Evolutionary conservation across 2,329 filamentous ascomycete species (phyloP).

Genomic region (Aureobasidium sp.): DNA sequence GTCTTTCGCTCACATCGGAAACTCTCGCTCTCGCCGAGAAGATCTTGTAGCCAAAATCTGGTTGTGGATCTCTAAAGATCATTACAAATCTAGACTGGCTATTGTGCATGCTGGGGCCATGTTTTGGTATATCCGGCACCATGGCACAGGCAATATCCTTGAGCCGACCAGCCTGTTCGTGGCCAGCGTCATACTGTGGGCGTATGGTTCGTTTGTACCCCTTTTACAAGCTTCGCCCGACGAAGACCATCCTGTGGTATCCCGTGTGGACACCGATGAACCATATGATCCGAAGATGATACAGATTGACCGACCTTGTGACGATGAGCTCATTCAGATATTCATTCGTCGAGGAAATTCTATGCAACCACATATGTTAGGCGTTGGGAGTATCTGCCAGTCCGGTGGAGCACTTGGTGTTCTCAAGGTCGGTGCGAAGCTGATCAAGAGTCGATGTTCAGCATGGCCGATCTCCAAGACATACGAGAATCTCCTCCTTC

Average conservation of each 20-base stretch:
- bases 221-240: conserved; percentile 13
- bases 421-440: conserved; percentile 26
- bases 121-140: conserved; percentile 25
- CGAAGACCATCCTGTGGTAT: background rate
- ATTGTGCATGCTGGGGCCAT: conserved; percentile 25
- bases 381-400: conserved; percentile 25
- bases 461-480: conserved; percentile 17
- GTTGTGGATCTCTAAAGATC: conserved; percentile 24
- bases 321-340: conserved; percentile 29
- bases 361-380: conserved; percentile 27
- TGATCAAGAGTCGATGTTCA: conserved; percentile 23
- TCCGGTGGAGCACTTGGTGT: conserved; percentile 21
- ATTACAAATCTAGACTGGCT: conserved; percentile 24
- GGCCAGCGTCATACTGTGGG: conserved; percentile 22
- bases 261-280: conserved; percentile 10
- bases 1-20: conserved; percentile 1
- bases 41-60: conserved; percentile 22
- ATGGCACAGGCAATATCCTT: conserved; percentile 21
- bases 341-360: conserved; percentile 26
- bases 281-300: conserved; percentile 25
- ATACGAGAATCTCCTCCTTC: conserved; percentile 11
- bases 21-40: conserved; percentile 10
- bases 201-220: conserved; percentile 24
- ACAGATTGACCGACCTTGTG: conserved; percentile 27
- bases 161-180: conserved; percentile 24